These are phyloP conservation scores for Mycena galopus DNA, from an alignment of 768 basidiomycete genomes.

Conservation along the genomic window DNA sequence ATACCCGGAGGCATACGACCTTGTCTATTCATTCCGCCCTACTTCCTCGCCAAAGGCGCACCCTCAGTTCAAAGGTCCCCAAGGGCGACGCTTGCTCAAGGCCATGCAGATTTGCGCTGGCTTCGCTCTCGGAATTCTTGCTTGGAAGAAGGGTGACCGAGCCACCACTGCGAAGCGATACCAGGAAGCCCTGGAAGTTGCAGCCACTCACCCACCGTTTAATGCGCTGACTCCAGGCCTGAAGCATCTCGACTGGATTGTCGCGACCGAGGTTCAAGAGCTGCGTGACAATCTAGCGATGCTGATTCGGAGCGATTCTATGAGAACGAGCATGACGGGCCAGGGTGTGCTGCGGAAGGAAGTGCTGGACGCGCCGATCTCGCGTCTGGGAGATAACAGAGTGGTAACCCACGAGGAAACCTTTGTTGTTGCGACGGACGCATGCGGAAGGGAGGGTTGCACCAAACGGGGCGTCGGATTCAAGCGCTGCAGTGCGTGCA, in stretches of 20 bases:
- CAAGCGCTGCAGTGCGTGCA: conserved; percentile 44
- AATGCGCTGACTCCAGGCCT: conserved; percentile 23
- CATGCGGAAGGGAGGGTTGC: conserved; percentile 42
- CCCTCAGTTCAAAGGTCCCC: conserved; percentile 37
- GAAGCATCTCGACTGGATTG: conserved; percentile 41
- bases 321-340: conserved; percentile 34
- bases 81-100: conserved; percentile 46
- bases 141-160: conserved; percentile 49
- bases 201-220: conserved; percentile 42
- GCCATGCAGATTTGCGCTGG: conserved; percentile 47
- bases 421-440: conserved; percentile 46
- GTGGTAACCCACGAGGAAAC: conserved; percentile 27
- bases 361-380: conserved; percentile 37
- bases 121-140: conserved; percentile 46
- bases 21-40: conserved; percentile 45
- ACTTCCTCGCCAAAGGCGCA: conserved; percentile 31
- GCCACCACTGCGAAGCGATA: conserved; percentile 50
- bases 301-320: conserved; percentile 42
- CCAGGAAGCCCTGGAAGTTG: conserved; percentile 47
- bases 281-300: conserved; percentile 41
- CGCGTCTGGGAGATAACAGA: conserved; percentile 39
- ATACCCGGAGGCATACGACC: conserved; percentile 47
- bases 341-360: conserved; percentile 39
- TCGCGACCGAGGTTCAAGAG: conserved; percentile 39
- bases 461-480: conserved; percentile 44